Evolutionary conservation across 2,329 filamentous ascomycete species (phyloP), one percentile per base, ranked within the genome.

Genomic region (Aspergillus floridensis): DNA sequence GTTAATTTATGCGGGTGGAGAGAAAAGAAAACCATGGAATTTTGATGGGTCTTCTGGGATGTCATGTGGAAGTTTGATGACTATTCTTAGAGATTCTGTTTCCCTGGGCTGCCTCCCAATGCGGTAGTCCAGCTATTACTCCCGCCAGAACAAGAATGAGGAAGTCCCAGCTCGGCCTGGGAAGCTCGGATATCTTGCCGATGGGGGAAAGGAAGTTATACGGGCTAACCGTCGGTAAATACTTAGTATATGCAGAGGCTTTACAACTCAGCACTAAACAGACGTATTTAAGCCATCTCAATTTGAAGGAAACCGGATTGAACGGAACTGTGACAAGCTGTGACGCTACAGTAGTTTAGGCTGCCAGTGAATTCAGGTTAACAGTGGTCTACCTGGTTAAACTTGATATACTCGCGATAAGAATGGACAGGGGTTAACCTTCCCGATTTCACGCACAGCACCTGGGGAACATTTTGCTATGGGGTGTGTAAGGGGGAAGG

Each of bases 31-130:
- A 59, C 59, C 51, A 63, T 58, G 61, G 59, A 63, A 61, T 56
- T 53, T 22, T 50, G 21, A 62, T 62, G 59, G 61, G 59, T 59
- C 62, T 56, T 29, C 49, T 54, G 59, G 59, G 49, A 58, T 63
- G 57, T 63, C 62, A 63, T 58, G 62, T 63, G 62, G 59, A 48
- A 63, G 59, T 52, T 56, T 53, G 51, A 47, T 38, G 49, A 62
- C 59, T 63, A 63, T 61, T 58, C 59, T 61, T 62, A 63, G 60
- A 49, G 53, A 44, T 32, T 55, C 10, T 24, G 22, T 48, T 29
- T 32, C 5, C 22, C 44, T 29, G 52, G 52, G 26, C 44, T 54
- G 19, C 52, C 32, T 35, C 38, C 38, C 38, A 44, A 44, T 44
- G 38, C 38, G 38, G 38, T 44, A 44, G 16, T 44, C 16, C 14